Evolutionary conservation across 1,284 basidiomycete species (phyloP).

Genomic region (Ustilago shanxiensis): DNA sequence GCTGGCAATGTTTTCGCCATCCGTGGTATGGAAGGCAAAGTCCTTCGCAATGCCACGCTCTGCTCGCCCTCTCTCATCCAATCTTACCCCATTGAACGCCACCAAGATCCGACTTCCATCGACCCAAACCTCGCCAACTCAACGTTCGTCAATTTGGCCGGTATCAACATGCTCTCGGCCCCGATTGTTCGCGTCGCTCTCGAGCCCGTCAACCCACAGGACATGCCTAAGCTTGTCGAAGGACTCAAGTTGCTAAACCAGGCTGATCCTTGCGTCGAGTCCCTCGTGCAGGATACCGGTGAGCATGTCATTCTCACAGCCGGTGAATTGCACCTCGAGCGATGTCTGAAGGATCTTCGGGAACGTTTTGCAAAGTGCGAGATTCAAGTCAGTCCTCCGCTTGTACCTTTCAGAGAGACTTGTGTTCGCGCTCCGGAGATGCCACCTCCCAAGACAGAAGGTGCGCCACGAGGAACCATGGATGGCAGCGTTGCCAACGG

Average conservation of each 20-base stretch:
- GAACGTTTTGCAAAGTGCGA: slow-evolving; percentile 94
- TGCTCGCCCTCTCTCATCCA: slow-evolving; percentile 74
- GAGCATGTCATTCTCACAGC: slow-evolving; percentile 98
- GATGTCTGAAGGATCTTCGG: slow-evolving; percentile 92
- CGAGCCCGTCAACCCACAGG: slow-evolving; percentile 84
- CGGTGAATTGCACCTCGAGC: slow-evolving; percentile 95
- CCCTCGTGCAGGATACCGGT: slow-evolving; percentile 94
- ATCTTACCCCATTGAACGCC: slow-evolving; percentile 35
- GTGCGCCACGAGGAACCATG: slow-evolving; percentile 83
- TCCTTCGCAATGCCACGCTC: slow-evolving; percentile 90
- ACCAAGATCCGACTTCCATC: slow-evolving; percentile 28
- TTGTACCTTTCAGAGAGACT: slow-evolving; percentile 97
- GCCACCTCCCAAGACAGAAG: slow-evolving; percentile 82
- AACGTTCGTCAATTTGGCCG: slow-evolving; percentile 63
- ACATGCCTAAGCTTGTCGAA: slow-evolving; percentile 89
- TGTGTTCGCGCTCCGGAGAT: slow-evolving; percentile 81
- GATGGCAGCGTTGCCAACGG: slow-evolving; percentile 79
- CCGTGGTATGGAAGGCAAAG: slow-evolving; percentile 87
- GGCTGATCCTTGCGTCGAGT: slow-evolving; percentile 96
- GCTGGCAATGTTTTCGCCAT: slow-evolving; percentile 97
- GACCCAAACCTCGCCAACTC: slow-evolving; percentile 22
- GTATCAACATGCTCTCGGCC: slow-evolving; percentile 71
- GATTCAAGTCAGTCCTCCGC: slow-evolving; percentile 92
- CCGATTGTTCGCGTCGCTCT: slow-evolving; percentile 96
- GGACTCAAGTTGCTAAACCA: slow-evolving; percentile 92